Conservation (phyloP, 2,329 filamentous ascomycete genomes). For the Teratosphaeria viscida region DNA sequence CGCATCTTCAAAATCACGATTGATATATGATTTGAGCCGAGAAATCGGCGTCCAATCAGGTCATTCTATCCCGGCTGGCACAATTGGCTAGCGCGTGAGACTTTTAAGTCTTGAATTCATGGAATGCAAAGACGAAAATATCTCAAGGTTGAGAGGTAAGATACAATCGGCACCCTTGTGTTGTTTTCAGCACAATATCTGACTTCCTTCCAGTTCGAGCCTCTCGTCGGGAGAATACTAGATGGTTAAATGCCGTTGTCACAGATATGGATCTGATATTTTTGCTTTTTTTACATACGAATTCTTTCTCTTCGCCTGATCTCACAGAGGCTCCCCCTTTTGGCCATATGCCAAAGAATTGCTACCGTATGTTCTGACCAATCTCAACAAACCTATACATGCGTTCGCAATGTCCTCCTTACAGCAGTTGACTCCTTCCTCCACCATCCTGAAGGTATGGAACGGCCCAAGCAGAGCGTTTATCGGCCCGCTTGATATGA, state of each 20-base stretch:
- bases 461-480: too few species aligned
- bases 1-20: neutral
- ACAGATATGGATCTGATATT: neutral
- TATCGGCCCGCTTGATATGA: too few species aligned
- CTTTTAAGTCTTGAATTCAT: conserved; percentile 15
- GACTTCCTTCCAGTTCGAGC: neutral
- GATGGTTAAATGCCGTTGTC: neutral
- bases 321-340: too few species aligned
- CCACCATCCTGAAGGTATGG: too few species aligned
- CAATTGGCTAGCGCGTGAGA: conserved; percentile 23
- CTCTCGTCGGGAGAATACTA: neutral
- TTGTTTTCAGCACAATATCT: neutral
- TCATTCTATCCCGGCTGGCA: conserved; percentile 12
- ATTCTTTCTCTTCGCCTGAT: too few species aligned
- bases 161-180: too few species aligned
- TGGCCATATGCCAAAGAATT: too few species aligned
- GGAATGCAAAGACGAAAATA: conserved; percentile 3
- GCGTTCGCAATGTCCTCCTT: too few species aligned
- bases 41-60: neutral
- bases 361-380: too few species aligned
- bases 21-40: neutral
- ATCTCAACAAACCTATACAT: too few species aligned
- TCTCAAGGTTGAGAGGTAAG: conserved; percentile 27
- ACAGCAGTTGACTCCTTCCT: too few species aligned
- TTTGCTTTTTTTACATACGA: neutral